Evolutionary conservation across 371 early-diverging fungal genomes (phyloP), one percentile per base, ranked within the genome.

Genomic region (Zancudomyces culisetae): DNA sequence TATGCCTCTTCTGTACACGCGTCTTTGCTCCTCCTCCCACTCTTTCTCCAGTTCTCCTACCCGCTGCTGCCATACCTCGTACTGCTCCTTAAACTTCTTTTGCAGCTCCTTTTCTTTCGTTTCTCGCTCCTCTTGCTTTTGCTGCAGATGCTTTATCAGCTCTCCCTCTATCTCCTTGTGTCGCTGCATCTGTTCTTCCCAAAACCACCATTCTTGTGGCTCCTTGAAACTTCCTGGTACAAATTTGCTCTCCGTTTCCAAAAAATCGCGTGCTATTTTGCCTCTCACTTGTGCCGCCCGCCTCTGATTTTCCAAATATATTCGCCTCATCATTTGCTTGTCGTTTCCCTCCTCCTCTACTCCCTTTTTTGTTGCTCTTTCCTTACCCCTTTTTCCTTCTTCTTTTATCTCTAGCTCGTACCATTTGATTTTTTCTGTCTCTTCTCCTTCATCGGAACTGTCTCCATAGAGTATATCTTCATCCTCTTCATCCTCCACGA

Each of bases 121-220:
- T 18, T 58, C 55, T 45, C 69, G 48, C 6, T 58, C 59, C 0
- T n/a, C 15, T 24, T 59, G 57, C 35, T 71, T 68, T 18, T 54
- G 49, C 0, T 56, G 62, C 29, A 76, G 56, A 4, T 62, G 53
- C 15, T 45, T 60, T 13, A 70, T 59, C 52, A 76, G 29, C 3
- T 55, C 54, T 3, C 61, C 60, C 22, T 59, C 54, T 3, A 73
- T 50, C 22, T 56, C 60, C 4, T 47, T 54, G 42, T 76, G 70
- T 23, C 46, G 42, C 1, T 54, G 56, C 3, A 68, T 49, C 52
- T 72, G 74, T 13, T 70, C 69, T 29, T 74, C 59, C 59, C 77
- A 79, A 46, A 77, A 80, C 24, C 78, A 76, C 60, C 76, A 81
- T 22, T 81, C 79, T 12, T 19, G 64, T 61, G 53, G 64, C 45